Percentiles rank a stretch among this genome's conserved stretches.
phyloP scores from a whole-genome alignment of 1,284 basidiomycete species.

The Somion occarium region DNA sequence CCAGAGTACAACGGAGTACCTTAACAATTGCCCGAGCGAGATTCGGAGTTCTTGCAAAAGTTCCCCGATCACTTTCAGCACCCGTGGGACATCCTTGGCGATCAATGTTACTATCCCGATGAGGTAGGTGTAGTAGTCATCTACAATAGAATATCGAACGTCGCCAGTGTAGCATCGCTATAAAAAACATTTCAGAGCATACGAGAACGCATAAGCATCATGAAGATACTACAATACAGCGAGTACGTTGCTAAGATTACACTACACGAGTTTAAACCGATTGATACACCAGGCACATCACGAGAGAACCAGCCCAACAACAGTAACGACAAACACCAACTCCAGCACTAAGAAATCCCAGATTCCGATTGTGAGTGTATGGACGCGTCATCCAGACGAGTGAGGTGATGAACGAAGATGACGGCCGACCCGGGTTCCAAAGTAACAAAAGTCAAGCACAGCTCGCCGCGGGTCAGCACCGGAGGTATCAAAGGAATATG shows the following conservation, averaged over 20 bases:
- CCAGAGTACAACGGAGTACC: too few relatives aligned
- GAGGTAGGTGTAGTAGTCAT: too few relatives aligned
- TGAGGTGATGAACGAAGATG: not conserved
- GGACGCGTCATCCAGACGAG: not conserved
- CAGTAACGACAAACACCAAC: not conserved
- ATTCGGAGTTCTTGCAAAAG: too few relatives aligned
- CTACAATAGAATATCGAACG: too few relatives aligned
- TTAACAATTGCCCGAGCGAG: too few relatives aligned
- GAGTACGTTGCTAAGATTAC: not conserved
- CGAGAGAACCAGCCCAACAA: not conserved
- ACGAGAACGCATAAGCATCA: not conserved
- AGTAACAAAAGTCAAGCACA: not conserved
- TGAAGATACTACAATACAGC: not conserved
- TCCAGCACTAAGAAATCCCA: not conserved
- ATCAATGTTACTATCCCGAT: too few relatives aligned
- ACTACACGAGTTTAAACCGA: too few relatives aligned
- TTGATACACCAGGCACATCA: not conserved
- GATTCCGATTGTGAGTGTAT: not conserved
- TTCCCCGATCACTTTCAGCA: too few relatives aligned
- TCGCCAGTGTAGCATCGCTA: too few relatives aligned
- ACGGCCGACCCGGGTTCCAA: constrained; percentile 4
- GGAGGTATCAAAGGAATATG: not conserved
- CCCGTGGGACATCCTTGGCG: too few relatives aligned
- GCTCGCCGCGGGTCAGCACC: constrained; percentile 4
- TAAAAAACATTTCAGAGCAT: too few relatives aligned